Base-by-base conservation (phyloP, 2,329 filamentous ascomycete genomes). In the Penicillium sp. region DNA sequence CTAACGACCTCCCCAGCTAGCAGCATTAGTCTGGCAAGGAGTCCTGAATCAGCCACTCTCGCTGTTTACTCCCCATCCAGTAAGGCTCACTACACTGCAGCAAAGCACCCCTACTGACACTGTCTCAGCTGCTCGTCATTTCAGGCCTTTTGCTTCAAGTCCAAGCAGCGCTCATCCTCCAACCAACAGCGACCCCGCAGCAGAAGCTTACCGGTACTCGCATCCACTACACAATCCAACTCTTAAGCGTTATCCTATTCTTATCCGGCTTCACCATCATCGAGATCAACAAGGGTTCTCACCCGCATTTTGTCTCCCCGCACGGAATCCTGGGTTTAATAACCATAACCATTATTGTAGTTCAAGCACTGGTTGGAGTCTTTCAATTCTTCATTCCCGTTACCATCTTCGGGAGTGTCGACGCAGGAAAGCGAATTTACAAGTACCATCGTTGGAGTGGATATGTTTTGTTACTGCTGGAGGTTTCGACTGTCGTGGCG, bases 31-130 rank as follows among this genome's bases (percentile, higher is more conserved):
- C 61, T 96, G 91, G 91, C 84, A 85, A 43, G 83, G 83, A 52
- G 83, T 97, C 60, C 85, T 96, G 69, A 83, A 85, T 40, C 80
- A 82, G 43, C 72, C 87, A 29, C 70, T 95, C 58, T 89, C 90
- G 38, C 85, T 96, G 65, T 96, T 97, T 82, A 92, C 91, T 16
- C 86, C 88, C 8, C 93, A 97, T 73, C 93, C 93, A 7, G 86
- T 97, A 69, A 79, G 87, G 31, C 34, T 18, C 27, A 32, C 18
- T 18, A 10, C 16, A 8, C 18, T 10, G 7, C 3, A 36, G 14
- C 8, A 36, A 29, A 44, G 43, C 6, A 24, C 16, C 43, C 0
- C 5, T 27, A 34, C 14, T 16, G 3, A 44, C 4, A 34, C 11
- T 38, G 21, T 81, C 83, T 13, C 73, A 85, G 85, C 66, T 83